These are phyloP conservation scores for Rhizodiscina lignyota DNA, from an alignment of 495 filamentous ascomycete species.

Conservation along the genomic window DNA sequence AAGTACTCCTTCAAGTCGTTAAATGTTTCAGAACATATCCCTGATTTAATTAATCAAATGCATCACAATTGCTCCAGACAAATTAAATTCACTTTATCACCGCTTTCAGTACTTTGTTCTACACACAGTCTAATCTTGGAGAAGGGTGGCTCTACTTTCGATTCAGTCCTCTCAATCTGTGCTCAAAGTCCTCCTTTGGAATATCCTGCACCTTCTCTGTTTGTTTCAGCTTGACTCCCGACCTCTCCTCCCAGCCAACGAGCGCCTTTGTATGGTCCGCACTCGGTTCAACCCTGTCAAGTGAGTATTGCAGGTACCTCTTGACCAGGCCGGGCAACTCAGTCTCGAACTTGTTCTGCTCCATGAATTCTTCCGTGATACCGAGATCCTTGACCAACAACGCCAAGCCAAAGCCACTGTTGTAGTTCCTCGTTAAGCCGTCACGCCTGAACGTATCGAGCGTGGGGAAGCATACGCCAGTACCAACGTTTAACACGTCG, in stretches of 20 bases:
- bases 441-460: slow-evolving; percentile 13
- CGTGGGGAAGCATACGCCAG: slow-evolving; percentile 16
- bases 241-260: slow-evolving; percentile 16
- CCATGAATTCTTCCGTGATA: slow-evolving; percentile 17
- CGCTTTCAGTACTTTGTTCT: too few relatives aligned
- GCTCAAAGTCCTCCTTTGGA: too few relatives aligned
- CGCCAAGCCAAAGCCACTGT: slow-evolving; percentile 13
- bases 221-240: slow-evolving; percentile 13
- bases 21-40: too few relatives aligned
- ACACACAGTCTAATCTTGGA: too few relatives aligned
- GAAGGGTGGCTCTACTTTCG: too few relatives aligned
- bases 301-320: too few relatives aligned
- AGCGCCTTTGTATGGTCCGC: slow-evolving; percentile 16
- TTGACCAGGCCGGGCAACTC: slow-evolving; percentile 10
- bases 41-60: too few relatives aligned
- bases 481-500: slow-evolving; percentile 17
- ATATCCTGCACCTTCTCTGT: too few relatives aligned
- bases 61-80: too few relatives aligned
- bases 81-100: too few relatives aligned
- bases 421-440: slow-evolving; percentile 9
- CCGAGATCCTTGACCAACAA: slow-evolving; percentile 17
- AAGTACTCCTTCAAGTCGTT: too few relatives aligned
- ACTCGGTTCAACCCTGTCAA: slow-evolving; percentile 10
- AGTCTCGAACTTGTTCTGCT: slow-evolving; percentile 10
- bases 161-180: too few relatives aligned